Evolutionary conservation across 2,329 filamentous ascomycete genomes (phyloP), one percentile per base, ranked within the genome.

Genomic region (Neospermospora avenae): DNA sequence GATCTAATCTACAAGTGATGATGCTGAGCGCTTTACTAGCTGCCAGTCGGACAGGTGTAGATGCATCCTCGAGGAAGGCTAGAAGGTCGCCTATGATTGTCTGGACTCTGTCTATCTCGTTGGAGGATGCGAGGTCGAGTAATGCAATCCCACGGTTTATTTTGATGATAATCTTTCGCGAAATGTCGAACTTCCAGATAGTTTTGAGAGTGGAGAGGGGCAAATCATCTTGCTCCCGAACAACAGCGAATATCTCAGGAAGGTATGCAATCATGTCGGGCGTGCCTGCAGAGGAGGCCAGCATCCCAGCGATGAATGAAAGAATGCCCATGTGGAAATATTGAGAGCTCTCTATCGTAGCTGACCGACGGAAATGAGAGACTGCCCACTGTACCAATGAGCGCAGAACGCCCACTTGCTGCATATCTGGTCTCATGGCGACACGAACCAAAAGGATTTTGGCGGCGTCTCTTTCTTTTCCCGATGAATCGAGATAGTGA

Each of bases 1-100:
- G 75, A 46, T 92, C 85, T 7, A 99, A 77, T 66, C 89, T 93
- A 54, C 96, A 78, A 0, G 93, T 88, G 65, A 98, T 86, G 56
- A 96, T 83, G 74, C 92, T 96, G 46, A 98, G 82, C 3, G 92
- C 90, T 76, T 99, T 99, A 73, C 92, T 96, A 20, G 93, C 91
- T 34, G 93, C 89, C 68, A 96, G 84, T 39, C 95, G 83, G 13
- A 99, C 93, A 0, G 92, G 91, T 0, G 93, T 97, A 69, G 98
- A 93, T 62, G 90, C 90, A 73, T 99, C 95, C 1, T 86, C 86
- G 1, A 98, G 78, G 13, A 83, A 82, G 61, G 91, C 87, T 2
- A 99, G 81, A 3, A 97, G 80, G 69, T 90, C 86, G 57, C 92
- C 89, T 67, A 99, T 91, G 4, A 89, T 84, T 31, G 87, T 87